phyloP scores from a whole-genome alignment of 176 grass and related monocot species.

The Chloris gayana region DNA sequence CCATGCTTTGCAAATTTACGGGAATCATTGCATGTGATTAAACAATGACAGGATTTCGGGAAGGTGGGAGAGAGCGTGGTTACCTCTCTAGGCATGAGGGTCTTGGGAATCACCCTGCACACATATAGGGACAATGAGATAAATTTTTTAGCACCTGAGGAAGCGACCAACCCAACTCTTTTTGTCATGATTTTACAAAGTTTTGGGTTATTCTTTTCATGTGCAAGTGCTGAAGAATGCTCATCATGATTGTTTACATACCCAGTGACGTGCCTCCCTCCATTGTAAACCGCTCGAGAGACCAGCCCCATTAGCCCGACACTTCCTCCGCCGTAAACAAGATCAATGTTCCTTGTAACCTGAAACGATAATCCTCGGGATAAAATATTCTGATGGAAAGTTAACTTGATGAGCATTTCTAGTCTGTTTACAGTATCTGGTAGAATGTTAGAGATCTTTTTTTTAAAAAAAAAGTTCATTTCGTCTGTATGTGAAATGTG shows the following conservation, averaged over 20 bases:
- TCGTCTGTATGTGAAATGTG: background rate
- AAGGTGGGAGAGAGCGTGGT: constrained; percentile 32
- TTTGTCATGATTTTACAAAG: constrained; percentile 39
- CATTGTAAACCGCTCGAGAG: constrained; percentile 64
- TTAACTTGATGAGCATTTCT: background rate
- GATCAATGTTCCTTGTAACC: constrained; percentile 69
- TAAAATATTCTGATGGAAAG: constrained; percentile 3
- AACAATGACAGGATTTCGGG: constrained; percentile 42
- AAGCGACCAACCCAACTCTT: constrained; percentile 44
- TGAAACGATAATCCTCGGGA: background rate
- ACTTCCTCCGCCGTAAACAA: constrained; percentile 68
- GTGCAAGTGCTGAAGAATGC: constrained; percentile 38
- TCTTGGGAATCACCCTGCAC: constrained; percentile 78
- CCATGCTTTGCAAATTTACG: constrained; percentile 37
- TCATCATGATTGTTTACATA: constrained; percentile 58
- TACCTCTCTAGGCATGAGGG: constrained; percentile 73
- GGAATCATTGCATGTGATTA: constrained; percentile 48
- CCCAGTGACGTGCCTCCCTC: constrained; percentile 70
- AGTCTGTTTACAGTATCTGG: background rate
- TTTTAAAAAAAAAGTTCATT: too few relatives aligned
- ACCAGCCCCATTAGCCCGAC: constrained; percentile 66
- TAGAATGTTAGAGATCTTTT: background rate
- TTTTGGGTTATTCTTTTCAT: constrained; percentile 43
- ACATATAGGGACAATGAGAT: constrained; percentile 47
- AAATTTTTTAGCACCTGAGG: constrained; percentile 47